Evolutionary conservation across 768 basidiomycete species (phyloP), one percentile per base, ranked within the genome.

Genomic region (Xerocomellus amylosporus): DNA sequence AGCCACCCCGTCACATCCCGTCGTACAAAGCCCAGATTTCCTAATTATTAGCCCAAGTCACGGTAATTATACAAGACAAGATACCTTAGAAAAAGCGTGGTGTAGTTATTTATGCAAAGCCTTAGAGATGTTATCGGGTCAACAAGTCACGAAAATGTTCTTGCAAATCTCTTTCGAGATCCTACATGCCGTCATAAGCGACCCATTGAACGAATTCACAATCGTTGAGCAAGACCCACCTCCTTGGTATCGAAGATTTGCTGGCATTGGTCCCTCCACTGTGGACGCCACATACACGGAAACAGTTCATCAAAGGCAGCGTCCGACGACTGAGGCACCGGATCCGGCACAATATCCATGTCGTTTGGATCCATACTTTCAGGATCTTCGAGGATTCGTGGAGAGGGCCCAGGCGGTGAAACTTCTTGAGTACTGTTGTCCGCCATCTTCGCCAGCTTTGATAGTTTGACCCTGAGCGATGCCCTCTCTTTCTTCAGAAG

Each of bases 201-300:
- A 24, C 14, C 20, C 6, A 3, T n/a, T 8, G 3, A 17, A 6
- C 13, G 22, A 30, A n/a, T 12, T 33, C 46, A 43, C 26, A 8
- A 8, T 7, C 24, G 14, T 30, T 1, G 9, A 28, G 26, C 2
- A 14, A 42, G 24, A 39, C 59, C n/a, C 31, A 68, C 69, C 68
- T 70, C 69, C 37, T 61, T 70, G 53, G 62, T 43, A 53, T 70
- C 69, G 41, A 72, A 70, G 2, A 54, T n/a, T 13, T 59, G 60
- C 22, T 56, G 62, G 41, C 69, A 70, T 47, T 60, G 70, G 7
- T 68, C 64, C 45, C 60, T 58, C 52, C 56, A 56, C 3, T 63
- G 46, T 15, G 66, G 64, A 33, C 68, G 66, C 69, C 69, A 70
- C 62, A 64, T 49, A 40, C 69, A 70, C 14, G 70, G 64, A 48